Base-by-base conservation (phyloP, 192 early-diverging fungal genomes). In the Pilaira anomala region DNA sequence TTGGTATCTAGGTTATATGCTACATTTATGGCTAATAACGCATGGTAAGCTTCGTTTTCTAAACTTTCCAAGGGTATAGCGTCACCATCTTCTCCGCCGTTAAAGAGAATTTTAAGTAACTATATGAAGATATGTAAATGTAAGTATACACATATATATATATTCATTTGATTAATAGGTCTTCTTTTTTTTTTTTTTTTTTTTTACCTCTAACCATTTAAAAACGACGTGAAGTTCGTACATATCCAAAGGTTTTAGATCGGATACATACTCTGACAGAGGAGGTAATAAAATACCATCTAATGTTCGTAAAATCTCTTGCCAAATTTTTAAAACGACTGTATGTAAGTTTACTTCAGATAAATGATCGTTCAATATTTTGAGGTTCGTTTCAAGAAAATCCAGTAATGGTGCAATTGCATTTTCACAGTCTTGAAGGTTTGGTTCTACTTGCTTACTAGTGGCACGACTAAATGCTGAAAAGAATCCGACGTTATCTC, bases 231-330 rank as follows among this genome's bases (percentile, higher is more conserved):
- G 75, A 65, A 89, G 61, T 50, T 90, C 85, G n/a, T 76, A 73
- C 45, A 84, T 80, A 19, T 81, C 82, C 41, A 92, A 67, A 7
- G 81, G 73, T 60, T 84, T 87, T 53, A 60, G 74, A 25, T 74
- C 80, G 44, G 79, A 88, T 60, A 75, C 73, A 49, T 62, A 69
- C 16, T 63, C 88, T 44, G 69, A 86, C 14, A 88, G 76, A 1
- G 90, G 89, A 1, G 91, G 91, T 54, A 91, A 66, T 28, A 93
- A 64, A 2, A 91, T 69, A 56, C 81, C 81, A 58, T 93, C 89
- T 41, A 91, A 67, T 2, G 81, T 72, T 13, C 74, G 60, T n/a
- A 90, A 71, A 6, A 87, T 87, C 57, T 91, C 88, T 51, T 82
- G 79, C 91, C 91, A 93, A 24, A 89, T 78, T 57, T 78, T 82